Evolutionary conservation across 139 green algal genomes (phyloP), one percentile per base, ranked within the genome.

Genomic region (Chlamydomonas asymmetrica): DNA sequence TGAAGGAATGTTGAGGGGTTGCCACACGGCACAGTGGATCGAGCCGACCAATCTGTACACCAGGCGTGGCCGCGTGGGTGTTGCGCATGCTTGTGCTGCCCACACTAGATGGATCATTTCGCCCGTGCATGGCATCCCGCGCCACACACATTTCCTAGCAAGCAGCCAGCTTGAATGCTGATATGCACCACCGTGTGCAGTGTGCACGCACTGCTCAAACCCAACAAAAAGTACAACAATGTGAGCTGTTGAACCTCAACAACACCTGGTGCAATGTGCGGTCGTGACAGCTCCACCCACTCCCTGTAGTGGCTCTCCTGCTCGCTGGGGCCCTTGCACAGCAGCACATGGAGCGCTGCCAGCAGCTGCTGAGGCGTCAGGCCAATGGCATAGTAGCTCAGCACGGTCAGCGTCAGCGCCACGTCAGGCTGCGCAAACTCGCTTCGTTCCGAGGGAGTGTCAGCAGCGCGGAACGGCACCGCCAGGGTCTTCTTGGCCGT

Each of bases 381-480:
- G 23, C 84, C 87, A 40, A 82, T 70, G 25, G 62, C 22, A 61
- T 81, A 87, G 70, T 91, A 91, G 22, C 50, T 48, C 34, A 91
- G 59, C 1, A 59, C 32, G 9, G 79, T 89, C 16, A 87, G 74
- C 32, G 79, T 20, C 27, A 89, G 32, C 1, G 82, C 82, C 2
- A 85, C 74, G 45, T 91, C 87, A 56, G 84, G 87, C 52, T 89
- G 87, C 3, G 82, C 72, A 61, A 74, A 91, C 84, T 87, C 84
- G 29, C 50, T 76, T 29, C 84, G 74, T 63, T 83, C 75, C 5
- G 76, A 76, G 13, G 87, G 87, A 0, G 27, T 66, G 66, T 84
- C 31, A 0, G 76, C 80, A 2, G 81, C 79, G 0, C 84, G 65
- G 74, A 71, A 91, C 1, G 84, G 87, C 41, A 91, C 87, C 0